A percentile compares a stretch with the other conserved stretches of the same genome.
Conservation (phyloP, 1,284 basidiomycete genomes). For the Mycosarcoma mackinlayi region DNA sequence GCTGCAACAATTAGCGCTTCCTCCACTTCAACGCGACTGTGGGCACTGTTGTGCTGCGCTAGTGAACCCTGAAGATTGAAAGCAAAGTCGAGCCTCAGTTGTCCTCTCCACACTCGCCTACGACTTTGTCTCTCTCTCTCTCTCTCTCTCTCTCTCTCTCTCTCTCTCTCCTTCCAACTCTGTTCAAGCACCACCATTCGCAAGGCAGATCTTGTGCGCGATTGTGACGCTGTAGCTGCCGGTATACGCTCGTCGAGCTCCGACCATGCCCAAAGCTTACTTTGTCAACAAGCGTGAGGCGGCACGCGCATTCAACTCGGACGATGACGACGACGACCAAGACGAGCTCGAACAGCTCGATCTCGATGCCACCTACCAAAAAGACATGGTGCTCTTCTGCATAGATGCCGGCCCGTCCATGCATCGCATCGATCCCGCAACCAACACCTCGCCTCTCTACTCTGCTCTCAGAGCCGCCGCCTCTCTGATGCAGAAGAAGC, state of each 20-base stretch:
- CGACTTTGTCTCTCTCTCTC: no score
- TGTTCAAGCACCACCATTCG: no score
- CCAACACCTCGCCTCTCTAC: slow-evolving; percentile 68
- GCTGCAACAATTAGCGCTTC: no score
- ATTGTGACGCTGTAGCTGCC: no score
- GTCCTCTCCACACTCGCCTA: no score
- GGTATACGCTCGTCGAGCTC: not conserved
- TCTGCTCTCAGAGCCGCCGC: slow-evolving; percentile 82
- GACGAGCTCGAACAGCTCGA: slow-evolving; percentile 49
- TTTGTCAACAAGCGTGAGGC: slow-evolving; percentile 50
- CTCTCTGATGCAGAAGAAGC: slow-evolving; percentile 87
- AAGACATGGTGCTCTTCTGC: slow-evolving; percentile 76
- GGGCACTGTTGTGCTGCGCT: no score
- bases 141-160: no score
- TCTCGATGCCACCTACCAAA: slow-evolving; percentile 45
- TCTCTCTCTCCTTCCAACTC: no score
- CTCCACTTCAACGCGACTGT: no score
- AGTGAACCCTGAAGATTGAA: no score
- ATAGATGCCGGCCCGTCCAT: slow-evolving; percentile 92
- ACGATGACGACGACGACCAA: slow-evolving; percentile 36
- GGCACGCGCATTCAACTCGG: slow-evolving; percentile 38
- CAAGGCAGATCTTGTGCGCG: no score
- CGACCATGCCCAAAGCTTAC: slow-evolving; percentile 45
- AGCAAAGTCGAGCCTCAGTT: no score
- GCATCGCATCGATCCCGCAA: slow-evolving; percentile 71